These are phyloP conservation scores for Spinacia oleracea DNA, from an alignment of 179 eudicot genomes.

Conservation along the genomic window DNA sequence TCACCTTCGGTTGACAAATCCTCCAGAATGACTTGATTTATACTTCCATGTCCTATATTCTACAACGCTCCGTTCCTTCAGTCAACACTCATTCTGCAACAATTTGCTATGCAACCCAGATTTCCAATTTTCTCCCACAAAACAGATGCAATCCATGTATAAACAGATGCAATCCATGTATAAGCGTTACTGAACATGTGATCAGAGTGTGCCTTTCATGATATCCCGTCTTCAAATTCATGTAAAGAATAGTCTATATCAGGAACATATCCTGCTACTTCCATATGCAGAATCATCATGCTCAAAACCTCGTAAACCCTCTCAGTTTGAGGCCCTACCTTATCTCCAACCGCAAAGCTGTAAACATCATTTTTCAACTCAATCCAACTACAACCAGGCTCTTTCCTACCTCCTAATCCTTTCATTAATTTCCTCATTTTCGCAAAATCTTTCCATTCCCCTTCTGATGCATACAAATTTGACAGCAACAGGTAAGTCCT, in stretches of 20 bases:
- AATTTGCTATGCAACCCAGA: not conserved
- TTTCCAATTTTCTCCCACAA: not conserved
- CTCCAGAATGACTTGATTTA: not conserved
- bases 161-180: not conserved
- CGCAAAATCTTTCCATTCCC: conserved; percentile 65
- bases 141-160: not conserved
- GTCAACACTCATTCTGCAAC: not conserved
- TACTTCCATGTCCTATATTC: not conserved
- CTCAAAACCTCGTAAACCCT: conserved; percentile 47
- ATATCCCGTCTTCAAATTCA: conserved; percentile 37
- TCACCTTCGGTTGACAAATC: not conserved
- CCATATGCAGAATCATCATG: conserved; percentile 52
- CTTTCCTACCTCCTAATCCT: conserved; percentile 57
- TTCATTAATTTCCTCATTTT: conserved; percentile 57
- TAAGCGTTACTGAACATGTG: conserved; percentile 4
- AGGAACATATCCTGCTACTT: conserved; percentile 31
- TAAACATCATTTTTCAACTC: conserved; percentile 54
- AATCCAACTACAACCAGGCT: conserved; percentile 88
- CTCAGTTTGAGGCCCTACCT: conserved; percentile 49
- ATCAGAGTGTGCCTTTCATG: not conserved
- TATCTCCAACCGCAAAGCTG: conserved; percentile 77
- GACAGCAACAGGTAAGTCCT: conserved; percentile 56
- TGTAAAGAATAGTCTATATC: conserved; percentile 34
- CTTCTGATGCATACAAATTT: conserved; percentile 64
- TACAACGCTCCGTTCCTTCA: not conserved